These are phyloP conservation scores for Arachnopeziza araneosa DNA, from an alignment of 2,329 filamentous ascomycete species.

Conservation along the genomic window DNA sequence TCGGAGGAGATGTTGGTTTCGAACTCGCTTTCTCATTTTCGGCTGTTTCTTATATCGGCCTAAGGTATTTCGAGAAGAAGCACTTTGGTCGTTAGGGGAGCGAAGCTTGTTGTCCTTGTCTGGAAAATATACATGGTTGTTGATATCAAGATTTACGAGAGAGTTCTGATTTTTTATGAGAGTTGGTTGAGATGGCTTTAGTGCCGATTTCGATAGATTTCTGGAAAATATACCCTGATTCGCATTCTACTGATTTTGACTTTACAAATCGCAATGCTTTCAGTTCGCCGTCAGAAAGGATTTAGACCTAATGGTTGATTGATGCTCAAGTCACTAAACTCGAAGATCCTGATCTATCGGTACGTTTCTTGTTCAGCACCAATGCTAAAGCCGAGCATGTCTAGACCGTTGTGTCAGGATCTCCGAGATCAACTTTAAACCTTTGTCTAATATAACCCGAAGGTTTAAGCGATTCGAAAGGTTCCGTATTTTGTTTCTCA, in stretches of 20 bases:
- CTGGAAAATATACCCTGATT: not conserved
- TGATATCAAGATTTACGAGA: not conserved
- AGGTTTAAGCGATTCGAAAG: no score
- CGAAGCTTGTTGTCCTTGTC: not conserved
- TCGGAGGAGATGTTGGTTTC: conserved; percentile 54
- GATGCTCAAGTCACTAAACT: not conserved
- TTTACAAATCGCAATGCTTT: no score
- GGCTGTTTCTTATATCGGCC: conserved; percentile 43
- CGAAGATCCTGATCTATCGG: not conserved
- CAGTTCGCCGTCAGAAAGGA: no score
- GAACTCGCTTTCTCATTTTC: conserved; percentile 61
- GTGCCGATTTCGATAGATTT: not conserved
- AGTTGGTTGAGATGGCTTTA: not conserved
- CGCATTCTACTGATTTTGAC: not conserved
- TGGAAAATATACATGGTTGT: not conserved
- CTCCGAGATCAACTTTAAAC: no score
- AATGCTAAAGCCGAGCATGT: no score
- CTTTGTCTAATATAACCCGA: no score
- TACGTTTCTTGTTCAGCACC: no score
- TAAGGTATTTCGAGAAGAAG: conserved; percentile 37
- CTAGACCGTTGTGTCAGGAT: not conserved
- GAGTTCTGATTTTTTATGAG: not conserved
- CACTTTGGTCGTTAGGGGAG: conserved; percentile 34
- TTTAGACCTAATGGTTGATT: not conserved
- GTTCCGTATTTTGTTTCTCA: no score